phyloP scores from a whole-genome alignment of 805 yeast species.

The Tetrapisispora nanseiensis region DNA sequence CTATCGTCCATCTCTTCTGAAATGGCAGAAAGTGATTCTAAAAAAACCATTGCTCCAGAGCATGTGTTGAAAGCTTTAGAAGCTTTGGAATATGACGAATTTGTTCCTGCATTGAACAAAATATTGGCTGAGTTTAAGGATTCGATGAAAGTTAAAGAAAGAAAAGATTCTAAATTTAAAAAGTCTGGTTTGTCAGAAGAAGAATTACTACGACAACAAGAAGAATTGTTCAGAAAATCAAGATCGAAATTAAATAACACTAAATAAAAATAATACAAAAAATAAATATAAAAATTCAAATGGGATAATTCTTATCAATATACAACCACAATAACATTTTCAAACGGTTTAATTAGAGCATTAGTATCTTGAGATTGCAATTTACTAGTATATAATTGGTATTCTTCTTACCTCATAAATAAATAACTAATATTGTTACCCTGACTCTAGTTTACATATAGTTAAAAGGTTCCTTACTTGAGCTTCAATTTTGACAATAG shows the following conservation, averaged over 20 bases:
- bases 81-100: conserved; percentile 79
- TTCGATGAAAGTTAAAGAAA: conserved; percentile 76
- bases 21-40: conserved; percentile 90
- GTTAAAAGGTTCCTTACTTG: no score
- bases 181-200: conserved; percentile 88
- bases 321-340: no score
- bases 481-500: no score
- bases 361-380: no score
- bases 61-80: conserved; percentile 85
- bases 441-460: no score
- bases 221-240: conserved; percentile 76
- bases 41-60: conserved; percentile 93
- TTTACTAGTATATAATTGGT: no score
- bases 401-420: no score
- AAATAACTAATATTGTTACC: no score
- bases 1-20: conserved; percentile 89
- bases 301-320: no score
- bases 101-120: conserved; percentile 70
- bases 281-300: conserved; percentile 5
- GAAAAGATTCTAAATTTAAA: conserved; percentile 85
- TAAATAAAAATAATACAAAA: conserved; percentile 4
- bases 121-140: conserved; percentile 83
- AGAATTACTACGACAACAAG: conserved; percentile 85
- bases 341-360: no score
- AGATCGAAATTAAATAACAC: conserved; percentile 46